These are phyloP conservation scores for Debaryomyces sp. DNA, from an alignment of 1,139 yeast genomes.

Conservation along the genomic window DNA sequence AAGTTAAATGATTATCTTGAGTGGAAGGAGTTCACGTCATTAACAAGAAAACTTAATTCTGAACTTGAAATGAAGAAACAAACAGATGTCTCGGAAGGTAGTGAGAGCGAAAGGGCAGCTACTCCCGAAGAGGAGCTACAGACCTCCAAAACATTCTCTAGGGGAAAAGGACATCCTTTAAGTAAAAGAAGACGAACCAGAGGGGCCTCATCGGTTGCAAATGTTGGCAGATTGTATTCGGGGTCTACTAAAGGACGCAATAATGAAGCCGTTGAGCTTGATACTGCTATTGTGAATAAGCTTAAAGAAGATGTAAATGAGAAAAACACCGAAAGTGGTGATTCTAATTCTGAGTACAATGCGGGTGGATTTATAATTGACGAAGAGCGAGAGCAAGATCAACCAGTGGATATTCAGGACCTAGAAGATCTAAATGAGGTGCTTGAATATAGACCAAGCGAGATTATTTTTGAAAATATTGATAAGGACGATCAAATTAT, in stretches of 20 bases:
- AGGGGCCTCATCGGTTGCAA: constrained; percentile 74
- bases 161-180: constrained; percentile 40
- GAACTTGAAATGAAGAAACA: constrained; percentile 23
- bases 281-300: constrained; percentile 20
- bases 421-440: constrained; percentile 6
- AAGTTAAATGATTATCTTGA: constrained; percentile 54
- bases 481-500: constrained; percentile 47
- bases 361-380: constrained; percentile 15
- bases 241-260: constrained; percentile 32
- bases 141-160: constrained; percentile 53
- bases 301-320: constrained; percentile 24
- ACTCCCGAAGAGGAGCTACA: constrained; percentile 29
- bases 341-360: constrained; percentile 16
- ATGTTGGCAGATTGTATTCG: constrained; percentile 44
- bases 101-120: constrained; percentile 19
- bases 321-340: constrained; percentile 24
- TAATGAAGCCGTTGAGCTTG: constrained; percentile 39
- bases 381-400: background rate
- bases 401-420: constrained; percentile 11
- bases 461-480: constrained; percentile 18
- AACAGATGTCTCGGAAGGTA: constrained; percentile 25
- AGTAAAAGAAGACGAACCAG: constrained; percentile 78
- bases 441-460: constrained; percentile 3
- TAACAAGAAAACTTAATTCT: constrained; percentile 28
- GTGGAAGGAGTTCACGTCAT: constrained; percentile 51